phyloP scores from a whole-genome alignment of 306 rosid species.

The Trifolium pratense region DNA sequence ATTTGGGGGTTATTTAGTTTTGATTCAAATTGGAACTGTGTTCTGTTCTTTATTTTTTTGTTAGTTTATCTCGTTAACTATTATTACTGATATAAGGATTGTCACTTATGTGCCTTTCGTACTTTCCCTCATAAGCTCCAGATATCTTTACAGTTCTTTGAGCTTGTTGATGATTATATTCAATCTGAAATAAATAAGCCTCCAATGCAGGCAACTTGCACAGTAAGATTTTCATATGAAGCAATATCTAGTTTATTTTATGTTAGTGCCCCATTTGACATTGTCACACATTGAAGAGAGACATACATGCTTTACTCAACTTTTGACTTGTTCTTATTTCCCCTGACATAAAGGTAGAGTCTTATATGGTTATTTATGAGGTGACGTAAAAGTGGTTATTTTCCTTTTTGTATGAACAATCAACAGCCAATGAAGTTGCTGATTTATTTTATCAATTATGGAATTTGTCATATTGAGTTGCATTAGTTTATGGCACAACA shows the following conservation, averaged over 20 bases:
- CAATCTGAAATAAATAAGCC: slow-evolving; percentile 81
- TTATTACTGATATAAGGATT: too few species aligned
- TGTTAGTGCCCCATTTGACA: neutral
- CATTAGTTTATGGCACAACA: neutral
- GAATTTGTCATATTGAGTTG: slow-evolving; percentile 21
- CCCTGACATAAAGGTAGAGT: neutral
- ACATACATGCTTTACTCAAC: slow-evolving; percentile 1
- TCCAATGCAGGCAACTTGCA: slow-evolving; percentile 63
- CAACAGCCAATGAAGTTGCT: slow-evolving; percentile 6
- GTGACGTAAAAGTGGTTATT: slow-evolving; percentile 18
- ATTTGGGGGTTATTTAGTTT: too few species aligned
- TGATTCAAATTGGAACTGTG: too few species aligned
- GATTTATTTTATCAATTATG: slow-evolving; percentile 19
- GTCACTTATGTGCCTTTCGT: slow-evolving; percentile 82
- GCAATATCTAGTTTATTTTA: slow-evolving; percentile 7
- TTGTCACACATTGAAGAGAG: slow-evolving; percentile 21
- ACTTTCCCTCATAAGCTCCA: slow-evolving; percentile 87
- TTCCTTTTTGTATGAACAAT: slow-evolving; percentile 27
- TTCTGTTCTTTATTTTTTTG: too few species aligned
- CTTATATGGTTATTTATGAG: slow-evolving; percentile 1
- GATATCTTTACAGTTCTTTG: slow-evolving; percentile 85
- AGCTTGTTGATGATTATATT: slow-evolving; percentile 88
- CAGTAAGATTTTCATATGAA: slow-evolving; percentile 54
- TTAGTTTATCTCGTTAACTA: too few species aligned
- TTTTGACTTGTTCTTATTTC: slow-evolving; percentile 24